phyloP scores from a whole-genome alignment of 805 yeast species.

The Debaryomyces maramus region DNA sequence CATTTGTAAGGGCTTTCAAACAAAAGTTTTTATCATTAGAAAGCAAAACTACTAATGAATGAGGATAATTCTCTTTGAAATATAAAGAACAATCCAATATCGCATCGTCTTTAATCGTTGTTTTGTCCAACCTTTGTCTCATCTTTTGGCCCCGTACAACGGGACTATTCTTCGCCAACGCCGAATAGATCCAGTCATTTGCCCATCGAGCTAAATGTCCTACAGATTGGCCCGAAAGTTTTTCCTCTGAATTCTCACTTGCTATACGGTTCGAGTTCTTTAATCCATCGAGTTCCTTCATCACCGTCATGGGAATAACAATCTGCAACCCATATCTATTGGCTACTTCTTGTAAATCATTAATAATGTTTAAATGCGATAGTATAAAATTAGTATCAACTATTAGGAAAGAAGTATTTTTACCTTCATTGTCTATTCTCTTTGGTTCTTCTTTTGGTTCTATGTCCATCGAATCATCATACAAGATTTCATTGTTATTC shows the following conservation, averaged over 20 bases:
- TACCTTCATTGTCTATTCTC: constrained; percentile 13
- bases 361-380: constrained; percentile 61
- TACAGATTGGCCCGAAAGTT: constrained; percentile 34
- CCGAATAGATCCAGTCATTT: constrained; percentile 70
- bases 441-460: constrained; percentile 18
- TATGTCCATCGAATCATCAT: constrained; percentile 17
- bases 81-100: constrained; percentile 82
- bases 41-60: constrained; percentile 53
- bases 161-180: constrained; percentile 51
- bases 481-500: constrained; percentile 5
- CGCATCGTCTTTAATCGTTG: constrained; percentile 67
- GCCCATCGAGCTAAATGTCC: constrained; percentile 68
- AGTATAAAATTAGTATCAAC: constrained; percentile 84
- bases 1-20: constrained; percentile 69
- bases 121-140: constrained; percentile 50
- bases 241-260: constrained; percentile 11
- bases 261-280: constrained; percentile 44
- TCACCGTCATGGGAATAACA: constrained; percentile 68
- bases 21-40: constrained; percentile 87
- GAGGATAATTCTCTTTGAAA: constrained; percentile 41
- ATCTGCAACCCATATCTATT: constrained; percentile 46
- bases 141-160: constrained; percentile 65
- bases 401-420: constrained; percentile 47
- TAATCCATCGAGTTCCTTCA: constrained; percentile 81
- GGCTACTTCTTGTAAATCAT: constrained; percentile 47